These are phyloP conservation scores for Skeletonema tropicum DNA, from an alignment of 108 stramenopile species.

Conservation along the genomic window DNA sequence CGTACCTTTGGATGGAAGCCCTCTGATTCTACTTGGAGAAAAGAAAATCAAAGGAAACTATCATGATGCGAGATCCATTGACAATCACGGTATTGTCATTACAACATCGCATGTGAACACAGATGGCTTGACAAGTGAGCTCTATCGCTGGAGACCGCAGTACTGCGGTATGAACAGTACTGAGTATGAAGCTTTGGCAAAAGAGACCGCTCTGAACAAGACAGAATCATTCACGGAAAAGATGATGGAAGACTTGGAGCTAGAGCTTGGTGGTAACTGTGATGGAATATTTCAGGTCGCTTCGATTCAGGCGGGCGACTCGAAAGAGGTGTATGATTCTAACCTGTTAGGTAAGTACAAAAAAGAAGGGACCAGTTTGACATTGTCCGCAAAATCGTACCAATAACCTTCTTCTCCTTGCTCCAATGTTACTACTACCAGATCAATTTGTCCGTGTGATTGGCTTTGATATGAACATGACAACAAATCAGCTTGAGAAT, in stretches of 20 bases:
- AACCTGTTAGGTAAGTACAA: slow-evolving; percentile 22
- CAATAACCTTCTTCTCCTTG: neutral
- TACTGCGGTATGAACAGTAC: slow-evolving; percentile 47
- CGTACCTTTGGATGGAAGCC: slow-evolving; percentile 47
- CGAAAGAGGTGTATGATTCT: slow-evolving; percentile 18
- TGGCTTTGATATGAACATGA: slow-evolving; percentile 37
- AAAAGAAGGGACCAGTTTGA: neutral
- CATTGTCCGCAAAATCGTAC: neutral
- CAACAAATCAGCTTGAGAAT: slow-evolving; percentile 20
- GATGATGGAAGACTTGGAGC: slow-evolving; percentile 41
- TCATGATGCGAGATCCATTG: slow-evolving; percentile 39
- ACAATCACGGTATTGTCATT: slow-evolving; percentile 24
- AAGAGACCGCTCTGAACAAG: slow-evolving; percentile 36
- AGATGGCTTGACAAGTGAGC: slow-evolving; percentile 18
- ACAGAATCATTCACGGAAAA: slow-evolving; percentile 35
- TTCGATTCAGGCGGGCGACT: slow-evolving; percentile 47
- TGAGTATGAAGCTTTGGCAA: slow-evolving; percentile 43
- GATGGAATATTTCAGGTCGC: slow-evolving; percentile 40
- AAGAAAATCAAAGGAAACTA: slow-evolving; percentile 38
- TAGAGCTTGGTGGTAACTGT: slow-evolving; percentile 34
- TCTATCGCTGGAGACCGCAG: slow-evolving; percentile 34
- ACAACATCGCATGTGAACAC: slow-evolving; percentile 44
- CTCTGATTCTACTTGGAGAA: slow-evolving; percentile 42
- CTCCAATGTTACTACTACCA: neutral
- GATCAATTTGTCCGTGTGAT: slow-evolving; percentile 34